Evolutionary conservation across 495 filamentous ascomycete species (phyloP).

Genomic region (Aspergillus steynii): DNA sequence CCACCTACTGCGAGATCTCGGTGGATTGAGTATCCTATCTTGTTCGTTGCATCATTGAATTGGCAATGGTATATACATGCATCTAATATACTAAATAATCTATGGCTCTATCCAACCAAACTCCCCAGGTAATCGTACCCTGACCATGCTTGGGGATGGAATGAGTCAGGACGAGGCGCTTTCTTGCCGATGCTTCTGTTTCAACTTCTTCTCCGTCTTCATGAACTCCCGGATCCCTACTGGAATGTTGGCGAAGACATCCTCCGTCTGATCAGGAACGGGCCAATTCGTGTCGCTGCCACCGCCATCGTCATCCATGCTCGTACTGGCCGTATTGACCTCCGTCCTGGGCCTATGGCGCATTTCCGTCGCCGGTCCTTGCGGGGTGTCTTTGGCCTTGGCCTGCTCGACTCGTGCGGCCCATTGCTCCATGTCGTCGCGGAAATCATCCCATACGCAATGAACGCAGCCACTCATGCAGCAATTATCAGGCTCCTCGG

Average conservation of each 20-base stretch:
- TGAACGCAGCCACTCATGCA: constrained; percentile 99
- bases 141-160: neutral
- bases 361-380: constrained; percentile 34
- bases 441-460: constrained; percentile 91
- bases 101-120: too few species aligned
- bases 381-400: constrained; percentile 30
- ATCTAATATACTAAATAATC: too few species aligned
- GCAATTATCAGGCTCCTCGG: constrained; percentile 94
- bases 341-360: constrained; percentile 38
- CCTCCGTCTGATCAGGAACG: constrained; percentile 31
- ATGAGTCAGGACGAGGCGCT: neutral
- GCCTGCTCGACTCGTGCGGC: constrained; percentile 60
- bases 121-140: too few species aligned
- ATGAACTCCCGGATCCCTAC: constrained; percentile 97
- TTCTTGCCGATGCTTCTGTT: constrained; percentile 63
- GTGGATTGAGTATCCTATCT: too few species aligned
- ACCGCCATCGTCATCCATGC: constrained; percentile 82
- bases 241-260: constrained; percentile 79
- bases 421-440: constrained; percentile 92
- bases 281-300: constrained; percentile 71
- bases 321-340: constrained; percentile 43
- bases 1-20: too few species aligned
- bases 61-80: too few species aligned
- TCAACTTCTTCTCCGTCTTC: constrained; percentile 91
- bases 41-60: too few species aligned